Percentiles rank a stretch among this genome's conserved stretches.
Conservation (phyloP, 352 stramenopile genomes). For the Globisporangium takayamanum region DNA sequence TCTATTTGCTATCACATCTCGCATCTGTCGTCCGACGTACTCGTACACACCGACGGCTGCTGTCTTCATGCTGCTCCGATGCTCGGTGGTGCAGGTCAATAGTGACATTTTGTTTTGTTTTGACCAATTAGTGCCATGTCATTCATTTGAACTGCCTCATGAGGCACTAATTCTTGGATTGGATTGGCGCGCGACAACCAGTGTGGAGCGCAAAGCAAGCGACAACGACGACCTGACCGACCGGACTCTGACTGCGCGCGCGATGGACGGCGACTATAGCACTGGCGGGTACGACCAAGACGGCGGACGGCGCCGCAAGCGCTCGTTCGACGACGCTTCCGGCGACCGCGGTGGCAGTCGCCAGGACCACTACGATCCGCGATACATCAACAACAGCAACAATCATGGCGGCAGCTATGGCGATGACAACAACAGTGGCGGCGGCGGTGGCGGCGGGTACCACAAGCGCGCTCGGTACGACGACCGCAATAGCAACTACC, state of each 20-base stretch:
- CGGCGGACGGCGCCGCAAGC: slow-evolving; percentile 37
- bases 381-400: slow-evolving; percentile 10
- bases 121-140: too few species aligned
- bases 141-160: too few species aligned
- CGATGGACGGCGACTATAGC: slow-evolving; percentile 23
- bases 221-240: not conserved
- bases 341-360: slow-evolving; percentile 9
- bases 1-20: not conserved
- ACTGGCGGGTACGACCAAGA: slow-evolving; percentile 16
- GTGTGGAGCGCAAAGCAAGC: not conserved
- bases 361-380: slow-evolving; percentile 12
- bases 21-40: too few species aligned
- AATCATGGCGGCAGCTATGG: slow-evolving; percentile 24
- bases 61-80: too few species aligned
- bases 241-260: not conserved
- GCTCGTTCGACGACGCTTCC: slow-evolving; percentile 47
- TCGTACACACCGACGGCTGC: too few species aligned
- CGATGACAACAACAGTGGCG: slow-evolving; percentile 24
- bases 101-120: too few species aligned
- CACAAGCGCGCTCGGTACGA: slow-evolving; percentile 55
- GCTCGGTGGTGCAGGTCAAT: too few species aligned
- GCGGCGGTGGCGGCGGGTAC: slow-evolving; percentile 32
- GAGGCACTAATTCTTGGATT: not conserved
- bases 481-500: slow-evolving; percentile 25
- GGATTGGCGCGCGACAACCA: not conserved